Base-by-base conservation (phyloP, 2,329 filamentous ascomycete species). In the Paracoccidioides brasiliensis region DNA sequence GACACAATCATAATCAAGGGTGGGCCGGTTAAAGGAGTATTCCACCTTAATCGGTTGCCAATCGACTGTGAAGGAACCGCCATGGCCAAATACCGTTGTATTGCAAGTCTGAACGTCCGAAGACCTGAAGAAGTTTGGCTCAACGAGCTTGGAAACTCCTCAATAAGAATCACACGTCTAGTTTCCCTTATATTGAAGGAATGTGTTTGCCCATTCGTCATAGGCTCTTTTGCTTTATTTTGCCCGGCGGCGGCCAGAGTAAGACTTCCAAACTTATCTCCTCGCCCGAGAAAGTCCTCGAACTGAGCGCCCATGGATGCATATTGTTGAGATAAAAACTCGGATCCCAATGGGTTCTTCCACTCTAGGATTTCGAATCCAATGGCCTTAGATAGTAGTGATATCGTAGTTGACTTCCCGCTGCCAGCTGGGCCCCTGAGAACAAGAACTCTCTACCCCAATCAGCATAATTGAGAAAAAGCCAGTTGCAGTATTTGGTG, bases 1-100 rank as follows among this genome's bases (percentile, higher is more conserved):
- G 93, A 96, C 52, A 98, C 83, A 56, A 98, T 80, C 74, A 98
- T 84, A 37, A 98, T 80, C 40, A 97, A 77, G 0, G 93, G 93
- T 1, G 81, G 82, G 32, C 83, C 74, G 8, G 76, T 70, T 3
- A 79, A 76, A 37, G 32, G 15, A 4, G 46, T 8, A 63, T 65
- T 42, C 5, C 61, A 52, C 63, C 62, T 37, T 63, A 58, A 58
- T 51, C 68, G 51, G 64, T 70, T 62, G 70, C 75, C 58, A 65
- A 74, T 28, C 68, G 72, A 67, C 75, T 79, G 56, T 5, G 82
- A 76, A 0, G 83, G 80, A 1, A 79, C 81, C 61, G 83, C 83
- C 10, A 81, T 75, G 6, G 85, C 82, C 52, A 96, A 77, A 68
- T 86, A 95, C 55, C 85, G 82, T 55, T 88, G 71, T 35, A 98